Evolutionary conservation across 768 basidiomycete genomes (phyloP), one percentile per base, ranked within the genome.

Genomic region (Trametopsis cervina): DNA sequence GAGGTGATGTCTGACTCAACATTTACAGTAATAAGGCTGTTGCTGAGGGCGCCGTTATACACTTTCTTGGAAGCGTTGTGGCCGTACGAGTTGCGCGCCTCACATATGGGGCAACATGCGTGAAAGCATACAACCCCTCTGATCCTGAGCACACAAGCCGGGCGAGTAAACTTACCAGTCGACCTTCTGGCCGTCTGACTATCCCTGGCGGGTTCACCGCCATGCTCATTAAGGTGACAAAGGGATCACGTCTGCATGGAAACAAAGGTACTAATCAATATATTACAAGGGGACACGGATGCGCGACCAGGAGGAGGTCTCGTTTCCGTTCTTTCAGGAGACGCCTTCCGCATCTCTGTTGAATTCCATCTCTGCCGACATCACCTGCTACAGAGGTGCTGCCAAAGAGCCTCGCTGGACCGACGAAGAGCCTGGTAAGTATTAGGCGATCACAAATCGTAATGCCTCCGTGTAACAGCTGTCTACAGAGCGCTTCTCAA

Each of bases 21-120:
- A 12, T 39, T 42, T 36, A 17, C 44, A 73, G 72, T 23, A 68
- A 66, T 53, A 77, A 69, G 59, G 78, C 76, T 1, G 78, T 80
- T 7, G 74, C 78, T 1, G 74, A 78, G 40, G 78, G 78, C 2
- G 74, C 69, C 4, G 57, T 69, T 22, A 69, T 64, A 2, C 72
- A 58, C 45, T 67, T 61, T 21, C 44, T 80, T 15, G 73, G 80
- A 49, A 71, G 72, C 51, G 69, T 71, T 12, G 77, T 80, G 4
- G 65, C 69, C 4, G 66, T 66, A 4, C 70, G 78, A 24, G 68
- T 79, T 4, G 64, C 76, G 3, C 72, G 68, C 51, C 53, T 69
- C 46, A 74, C 74, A 0, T 79, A 76, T 45, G 78, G 78, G 4
- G 68, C 68, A 1, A 63, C 69, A 23, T 69, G 71, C 52, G 56